Base-by-base conservation (phyloP, 169 alveolate genomes). In the Eimeria tenella region DNA sequence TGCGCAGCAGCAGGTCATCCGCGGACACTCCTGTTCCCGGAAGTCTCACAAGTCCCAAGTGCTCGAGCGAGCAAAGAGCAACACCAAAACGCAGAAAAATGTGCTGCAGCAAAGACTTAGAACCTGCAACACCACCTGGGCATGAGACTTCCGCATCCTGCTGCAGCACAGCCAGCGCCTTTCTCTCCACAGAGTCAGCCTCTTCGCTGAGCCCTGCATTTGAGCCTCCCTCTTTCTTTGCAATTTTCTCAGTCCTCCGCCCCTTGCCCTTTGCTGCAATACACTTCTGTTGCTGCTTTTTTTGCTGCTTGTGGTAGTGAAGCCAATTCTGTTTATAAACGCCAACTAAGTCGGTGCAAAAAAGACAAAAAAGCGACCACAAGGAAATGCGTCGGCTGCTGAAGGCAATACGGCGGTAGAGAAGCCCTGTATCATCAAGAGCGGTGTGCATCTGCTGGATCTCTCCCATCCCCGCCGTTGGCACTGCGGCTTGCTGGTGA, bases 331-430 rank as follows among this genome's bases (percentile, higher is more conserved):
- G 90, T 21, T 49, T 82, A 58, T 82, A 82, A 11, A 17, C 56
- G 25, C 56, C 75, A 82, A 82, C 17, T 6, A 82, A 19, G 15
- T 82, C 90, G 11, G 70, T 21, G 58, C 90, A 82, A 17, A 82
- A 82, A 21, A 13, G 49, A 58, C 90, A 82, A 13, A 82, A 82
- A 53, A 82, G n/a, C 19, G 90, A 23, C 90, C 90, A 82, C 9
- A 82, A 56, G 60, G 90, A 9, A 13, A 82, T 82, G 55, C 90
- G 71, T 42, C 90, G 58, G 74, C 75, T 82, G 9, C 90, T 74
- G 75, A 82, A 82, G 75, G 90, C 74, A 82, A 82, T 56, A 56
- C 90, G 90, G 49, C 90, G 90, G 58, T 82, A 82, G 56, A 82
- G 42, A 23, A 82, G 90, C 74, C 90, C 52, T 10, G 56, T 82